Percentiles rank a stretch among this genome's conserved stretches.
Conservation (phyloP, 2,329 filamentous ascomycete genomes). For the Sporothrix brasiliensis region DNA sequence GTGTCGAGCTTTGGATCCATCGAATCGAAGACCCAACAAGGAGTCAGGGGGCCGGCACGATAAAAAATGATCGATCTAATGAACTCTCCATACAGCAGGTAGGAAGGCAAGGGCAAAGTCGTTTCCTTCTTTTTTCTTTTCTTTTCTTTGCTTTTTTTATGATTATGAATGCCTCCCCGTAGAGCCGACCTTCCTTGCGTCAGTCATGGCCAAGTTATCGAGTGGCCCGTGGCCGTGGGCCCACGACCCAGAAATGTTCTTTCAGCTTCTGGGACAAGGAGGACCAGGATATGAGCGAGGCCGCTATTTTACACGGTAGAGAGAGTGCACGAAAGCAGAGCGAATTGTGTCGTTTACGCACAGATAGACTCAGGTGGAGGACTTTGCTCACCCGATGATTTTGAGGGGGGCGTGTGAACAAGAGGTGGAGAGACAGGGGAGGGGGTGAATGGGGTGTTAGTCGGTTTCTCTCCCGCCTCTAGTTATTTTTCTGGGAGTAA, state of each 20-base stretch:
- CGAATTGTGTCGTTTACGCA: not conserved
- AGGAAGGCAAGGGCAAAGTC: not conserved
- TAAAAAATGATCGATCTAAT: too few species aligned
- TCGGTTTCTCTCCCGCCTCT: not conserved
- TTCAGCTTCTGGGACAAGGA: not conserved
- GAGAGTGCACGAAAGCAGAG: not conserved
- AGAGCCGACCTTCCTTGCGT: slow-evolving; percentile 1
- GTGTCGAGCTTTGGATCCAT: too few species aligned
- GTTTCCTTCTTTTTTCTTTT: not conserved
- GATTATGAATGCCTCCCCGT: too few species aligned
- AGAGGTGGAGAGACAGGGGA: not conserved
- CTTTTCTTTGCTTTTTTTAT: not conserved
- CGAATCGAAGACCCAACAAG: too few species aligned
- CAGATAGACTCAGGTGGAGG: not conserved
- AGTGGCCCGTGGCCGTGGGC: not conserved
- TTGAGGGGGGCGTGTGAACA: not conserved
- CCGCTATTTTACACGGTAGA: slow-evolving; percentile 7
- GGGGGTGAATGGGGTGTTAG: not conserved
- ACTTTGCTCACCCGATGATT: not conserved
- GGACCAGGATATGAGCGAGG: slow-evolving; percentile 1
- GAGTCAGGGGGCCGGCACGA: too few species aligned
- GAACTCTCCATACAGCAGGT: too few species aligned
- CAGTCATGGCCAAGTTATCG: not conserved
- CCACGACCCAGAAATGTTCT: not conserved
- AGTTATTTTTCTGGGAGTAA: not conserved